phyloP scores from a whole-genome alignment of 306 rosid species.

The Glycine tomentella region DNA sequence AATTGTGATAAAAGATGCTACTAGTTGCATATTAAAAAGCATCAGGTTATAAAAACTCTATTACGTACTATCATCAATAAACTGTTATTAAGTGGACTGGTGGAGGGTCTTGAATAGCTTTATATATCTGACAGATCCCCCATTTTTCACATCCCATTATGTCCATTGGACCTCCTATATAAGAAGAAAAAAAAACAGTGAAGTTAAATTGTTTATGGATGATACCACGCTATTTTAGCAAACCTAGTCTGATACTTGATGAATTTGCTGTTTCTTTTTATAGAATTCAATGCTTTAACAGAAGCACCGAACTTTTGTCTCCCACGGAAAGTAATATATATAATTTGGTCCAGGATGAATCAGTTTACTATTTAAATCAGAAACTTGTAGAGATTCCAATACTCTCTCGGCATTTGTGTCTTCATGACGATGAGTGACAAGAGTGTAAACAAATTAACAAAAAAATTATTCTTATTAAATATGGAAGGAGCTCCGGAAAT shows the following conservation, averaged over 20 bases:
- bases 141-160: slow-evolving; percentile 15
- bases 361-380: slow-evolving; percentile 17
- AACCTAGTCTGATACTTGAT: slow-evolving; percentile 14
- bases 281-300: slow-evolving; percentile 19
- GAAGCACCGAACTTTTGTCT: slow-evolving; percentile 40
- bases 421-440: background rate
- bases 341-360: slow-evolving; percentile 13
- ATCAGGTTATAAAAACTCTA: background rate
- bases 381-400: slow-evolving; percentile 55
- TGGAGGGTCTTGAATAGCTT: slow-evolving; percentile 9
- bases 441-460: slow-evolving; percentile 15
- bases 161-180: background rate
- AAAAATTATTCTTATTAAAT: background rate
- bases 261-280: slow-evolving; percentile 35
- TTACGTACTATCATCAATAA: background rate
- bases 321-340: slow-evolving; percentile 36
- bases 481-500: slow-evolving; percentile 15
- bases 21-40: background rate
- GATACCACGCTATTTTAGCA: slow-evolving; percentile 24
- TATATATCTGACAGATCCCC: background rate
- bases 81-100: background rate
- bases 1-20: background rate
- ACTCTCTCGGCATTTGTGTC: slow-evolving; percentile 37
- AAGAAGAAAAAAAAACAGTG: background rate
- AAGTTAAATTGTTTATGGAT: slow-evolving; percentile 9